Percentiles rank a stretch among this genome's conserved stretches.
phyloP scores from a whole-genome alignment of 2,329 filamentous ascomycete genomes.

The Colletotrichum tanaceti region DNA sequence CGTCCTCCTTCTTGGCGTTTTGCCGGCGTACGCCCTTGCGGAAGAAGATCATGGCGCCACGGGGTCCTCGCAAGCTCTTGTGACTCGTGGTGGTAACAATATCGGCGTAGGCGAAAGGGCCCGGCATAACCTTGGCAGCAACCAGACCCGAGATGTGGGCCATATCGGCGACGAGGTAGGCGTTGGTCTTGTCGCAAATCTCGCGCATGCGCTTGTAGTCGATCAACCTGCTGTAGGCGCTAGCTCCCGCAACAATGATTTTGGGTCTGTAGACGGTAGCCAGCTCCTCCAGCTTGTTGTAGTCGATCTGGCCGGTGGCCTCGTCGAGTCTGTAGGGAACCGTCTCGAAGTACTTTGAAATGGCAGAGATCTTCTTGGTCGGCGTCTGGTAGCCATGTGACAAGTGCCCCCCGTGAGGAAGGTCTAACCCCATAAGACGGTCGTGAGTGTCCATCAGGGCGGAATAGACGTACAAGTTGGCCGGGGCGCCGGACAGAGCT shows the following conservation, averaged over 20 bases:
- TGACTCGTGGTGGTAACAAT: conserved; percentile 98
- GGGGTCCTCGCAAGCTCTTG: conserved; percentile 94
- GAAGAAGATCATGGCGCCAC: conserved; percentile 99
- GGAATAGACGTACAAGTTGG: conserved; percentile 94
- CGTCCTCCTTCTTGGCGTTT: conserved; percentile 87
- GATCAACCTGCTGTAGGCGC: conserved; percentile 94
- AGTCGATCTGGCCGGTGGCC: conserved; percentile 93
- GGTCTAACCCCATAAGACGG: conserved; percentile 94
- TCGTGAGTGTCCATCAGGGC: conserved; percentile 93
- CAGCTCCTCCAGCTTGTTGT: conserved; percentile 87
- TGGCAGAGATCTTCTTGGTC: conserved; percentile 93
- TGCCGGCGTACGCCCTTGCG: conserved; percentile 88
- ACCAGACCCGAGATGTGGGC: conserved; percentile 96
- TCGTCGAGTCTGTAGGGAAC: conserved; percentile 94
- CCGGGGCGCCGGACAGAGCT: conserved; percentile 80
- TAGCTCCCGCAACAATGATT: conserved; percentile 93
- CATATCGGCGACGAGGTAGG: conserved; percentile 95
- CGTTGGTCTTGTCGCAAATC: conserved; percentile 90
- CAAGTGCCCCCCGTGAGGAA: conserved; percentile 95
- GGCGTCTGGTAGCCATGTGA: conserved; percentile 98
- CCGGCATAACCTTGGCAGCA: conserved; percentile 89
- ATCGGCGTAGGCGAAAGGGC: conserved; percentile 89
- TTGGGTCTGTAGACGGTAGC: conserved; percentile 93
- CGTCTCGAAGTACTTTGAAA: conserved; percentile 99
- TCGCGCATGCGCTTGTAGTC: conserved; percentile 94